phyloP scores from a whole-genome alignment of 352 stramenopile species.

The Phytophthora chlamydospora region DNA sequence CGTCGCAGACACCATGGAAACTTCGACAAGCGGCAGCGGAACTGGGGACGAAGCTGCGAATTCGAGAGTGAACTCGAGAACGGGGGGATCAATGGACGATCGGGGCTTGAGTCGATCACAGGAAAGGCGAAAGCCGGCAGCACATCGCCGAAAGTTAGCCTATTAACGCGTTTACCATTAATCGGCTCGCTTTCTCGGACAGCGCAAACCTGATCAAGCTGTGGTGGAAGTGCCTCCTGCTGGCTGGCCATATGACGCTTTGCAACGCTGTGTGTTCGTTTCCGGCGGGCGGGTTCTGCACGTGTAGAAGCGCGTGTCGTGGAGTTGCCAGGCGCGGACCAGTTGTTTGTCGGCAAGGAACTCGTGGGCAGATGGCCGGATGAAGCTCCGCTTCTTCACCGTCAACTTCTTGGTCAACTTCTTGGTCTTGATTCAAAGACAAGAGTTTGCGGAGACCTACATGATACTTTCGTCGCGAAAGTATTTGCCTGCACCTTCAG shows the following conservation, averaged over 20 bases:
- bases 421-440: no score
- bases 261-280: conserved; percentile 8
- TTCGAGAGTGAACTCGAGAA: conserved; percentile 14
- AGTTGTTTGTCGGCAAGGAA: conserved; percentile 15
- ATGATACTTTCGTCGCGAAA: no score
- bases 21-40: not conserved
- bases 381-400: not conserved
- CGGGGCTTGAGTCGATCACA: conserved; percentile 4
- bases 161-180: conserved; percentile 13
- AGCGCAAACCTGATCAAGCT: not conserved
- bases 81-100: no score
- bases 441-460: no score
- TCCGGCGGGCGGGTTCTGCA: conserved; percentile 10
- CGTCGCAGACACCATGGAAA: conserved; percentile 20
- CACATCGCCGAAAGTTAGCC: conserved; percentile 24
- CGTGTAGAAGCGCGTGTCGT: conserved; percentile 27
- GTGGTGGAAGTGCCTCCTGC: conserved; percentile 2
- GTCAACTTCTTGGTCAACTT: no score
- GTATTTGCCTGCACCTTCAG: no score
- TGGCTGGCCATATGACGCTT: conserved; percentile 5
- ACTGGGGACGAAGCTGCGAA: conserved; percentile 3
- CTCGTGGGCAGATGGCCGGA: conserved; percentile 2
- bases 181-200: conserved; percentile 5
- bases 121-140: conserved; percentile 1
- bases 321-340: conserved; percentile 5